Evolutionary conservation across 179 eudicot species (phyloP).

Genomic region (Silene noctiflora): DNA sequence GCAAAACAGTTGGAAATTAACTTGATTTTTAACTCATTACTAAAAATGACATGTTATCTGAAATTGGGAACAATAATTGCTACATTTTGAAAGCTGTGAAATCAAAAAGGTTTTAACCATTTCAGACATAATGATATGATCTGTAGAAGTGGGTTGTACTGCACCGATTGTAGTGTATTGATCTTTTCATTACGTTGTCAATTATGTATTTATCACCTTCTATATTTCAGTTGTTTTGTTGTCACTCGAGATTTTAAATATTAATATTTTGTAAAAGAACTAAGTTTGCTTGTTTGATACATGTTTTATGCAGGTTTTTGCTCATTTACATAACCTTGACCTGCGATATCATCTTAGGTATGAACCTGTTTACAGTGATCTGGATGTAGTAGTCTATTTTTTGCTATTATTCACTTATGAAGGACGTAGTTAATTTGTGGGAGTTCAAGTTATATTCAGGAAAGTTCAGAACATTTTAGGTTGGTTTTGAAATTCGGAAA

Average conservation of each 20-base stretch:
- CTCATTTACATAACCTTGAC: conserved; percentile 95
- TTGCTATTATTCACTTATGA: conserved; percentile 8
- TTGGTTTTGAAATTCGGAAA: neutral
- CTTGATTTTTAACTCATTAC: neutral
- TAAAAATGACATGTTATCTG: neutral
- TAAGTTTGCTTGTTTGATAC: neutral
- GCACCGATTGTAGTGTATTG: neutral
- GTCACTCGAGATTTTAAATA: neutral
- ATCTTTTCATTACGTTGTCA: neutral
- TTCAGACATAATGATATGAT: neutral
- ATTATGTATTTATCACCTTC: neutral
- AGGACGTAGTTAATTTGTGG: neutral
- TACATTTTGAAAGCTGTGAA: neutral
- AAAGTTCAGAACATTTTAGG: neutral
- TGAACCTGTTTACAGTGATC: neutral
- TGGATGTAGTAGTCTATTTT: conserved; percentile 4
- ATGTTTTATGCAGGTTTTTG: conserved; percentile 66
- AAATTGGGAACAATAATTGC: neutral
- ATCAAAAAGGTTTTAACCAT: neutral
- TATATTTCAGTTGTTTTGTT: neutral
- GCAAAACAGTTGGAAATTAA: neutral
- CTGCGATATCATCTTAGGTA: conserved; percentile 94
- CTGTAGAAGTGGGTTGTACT: neutral
- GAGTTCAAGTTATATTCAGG: neutral
- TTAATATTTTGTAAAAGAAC: neutral